Conservation (phyloP, 108 stramenopile genomes). For the Conticribra guillardii region DNA sequence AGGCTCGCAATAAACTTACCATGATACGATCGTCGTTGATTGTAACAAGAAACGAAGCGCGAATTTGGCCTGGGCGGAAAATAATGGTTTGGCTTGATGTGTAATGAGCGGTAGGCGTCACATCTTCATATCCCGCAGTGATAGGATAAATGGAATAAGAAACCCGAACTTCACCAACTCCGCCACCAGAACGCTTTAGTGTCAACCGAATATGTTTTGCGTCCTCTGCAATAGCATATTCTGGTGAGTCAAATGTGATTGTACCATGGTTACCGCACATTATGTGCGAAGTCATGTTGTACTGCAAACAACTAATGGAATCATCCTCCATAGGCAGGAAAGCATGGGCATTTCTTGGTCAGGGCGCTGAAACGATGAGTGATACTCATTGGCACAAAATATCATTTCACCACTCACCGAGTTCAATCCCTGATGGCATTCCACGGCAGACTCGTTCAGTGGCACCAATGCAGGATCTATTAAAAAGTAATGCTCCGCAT, state of each 20-base stretch:
- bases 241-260: conserved; percentile 56
- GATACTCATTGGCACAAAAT: background rate
- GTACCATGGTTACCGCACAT: conserved; percentile 74
- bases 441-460: conserved; percentile 50
- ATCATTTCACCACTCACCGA: conserved; percentile 5
- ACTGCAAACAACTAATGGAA: conserved; percentile 34
- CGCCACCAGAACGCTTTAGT: conserved; percentile 64
- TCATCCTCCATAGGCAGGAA: conserved; percentile 31
- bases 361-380: background rate
- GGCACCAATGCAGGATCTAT: conserved; percentile 33
- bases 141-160: conserved; percentile 57
- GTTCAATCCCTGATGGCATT: conserved; percentile 59
- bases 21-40: conserved; percentile 66
- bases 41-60: conserved; percentile 58
- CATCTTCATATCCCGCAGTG: conserved; percentile 55
- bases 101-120: conserved; percentile 58
- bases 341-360: background rate
- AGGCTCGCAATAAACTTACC: conserved; percentile 31
- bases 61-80: conserved; percentile 55
- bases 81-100: conserved; percentile 56
- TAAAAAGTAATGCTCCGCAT: conserved; percentile 59
- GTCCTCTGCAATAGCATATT: conserved; percentile 57
- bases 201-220: conserved; percentile 53
- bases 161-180: conserved; percentile 54
- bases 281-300: conserved; percentile 45